A percentile compares a stretch with the other conserved stretches of the same genome.
Evolutionary conservation across 2,329 filamentous ascomycete genomes (phyloP).

Genomic region (Fusarium brachygibbosum): DNA sequence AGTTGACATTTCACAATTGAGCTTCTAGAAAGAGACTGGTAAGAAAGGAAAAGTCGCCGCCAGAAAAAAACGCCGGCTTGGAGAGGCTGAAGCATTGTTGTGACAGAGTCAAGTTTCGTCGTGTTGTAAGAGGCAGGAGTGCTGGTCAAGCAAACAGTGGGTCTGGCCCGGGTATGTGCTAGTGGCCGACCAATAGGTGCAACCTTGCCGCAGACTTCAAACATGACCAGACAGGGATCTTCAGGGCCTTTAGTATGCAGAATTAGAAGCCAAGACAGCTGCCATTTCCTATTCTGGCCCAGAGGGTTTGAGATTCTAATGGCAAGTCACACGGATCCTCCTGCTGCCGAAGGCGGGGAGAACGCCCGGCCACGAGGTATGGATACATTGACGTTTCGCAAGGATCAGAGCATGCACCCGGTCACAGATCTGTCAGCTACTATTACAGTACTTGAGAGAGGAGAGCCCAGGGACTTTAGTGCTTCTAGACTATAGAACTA

Average conservation of each 20-base stretch:
- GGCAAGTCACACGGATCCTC: constrained; percentile 40
- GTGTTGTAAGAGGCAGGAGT: constrained; percentile 46
- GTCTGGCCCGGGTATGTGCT: constrained; percentile 23
- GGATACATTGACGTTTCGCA: constrained; percentile 27
- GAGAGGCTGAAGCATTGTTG: constrained; percentile 61
- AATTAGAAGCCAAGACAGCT: constrained; percentile 12
- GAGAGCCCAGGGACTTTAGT: too few species aligned
- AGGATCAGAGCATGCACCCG: constrained; percentile 27
- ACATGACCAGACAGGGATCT: constrained; percentile 40
- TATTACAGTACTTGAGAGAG: too few species aligned
- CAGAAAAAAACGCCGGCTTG: constrained; percentile 13
- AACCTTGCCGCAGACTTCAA: constrained; percentile 36
- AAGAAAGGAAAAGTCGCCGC: not conserved
- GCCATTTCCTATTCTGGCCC: constrained; percentile 24
- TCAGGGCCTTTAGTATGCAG: constrained; percentile 1
- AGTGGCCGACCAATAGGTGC: constrained; percentile 23
- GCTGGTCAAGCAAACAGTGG: constrained; percentile 27
- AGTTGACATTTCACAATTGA: constrained; percentile 8
- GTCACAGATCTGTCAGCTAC: constrained; percentile 37
- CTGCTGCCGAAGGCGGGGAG: constrained; percentile 34
- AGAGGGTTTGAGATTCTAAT: constrained; percentile 37
- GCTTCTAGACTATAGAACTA: not conserved
- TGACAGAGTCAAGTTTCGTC: constrained; percentile 62
- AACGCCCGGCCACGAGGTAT: constrained; percentile 29
- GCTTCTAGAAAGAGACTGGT: constrained; percentile 17